Evolutionary conservation across 2,329 filamentous ascomycete genomes (phyloP), one percentile per base, ranked within the genome.

Genomic region (Aspergillus sp.): DNA sequence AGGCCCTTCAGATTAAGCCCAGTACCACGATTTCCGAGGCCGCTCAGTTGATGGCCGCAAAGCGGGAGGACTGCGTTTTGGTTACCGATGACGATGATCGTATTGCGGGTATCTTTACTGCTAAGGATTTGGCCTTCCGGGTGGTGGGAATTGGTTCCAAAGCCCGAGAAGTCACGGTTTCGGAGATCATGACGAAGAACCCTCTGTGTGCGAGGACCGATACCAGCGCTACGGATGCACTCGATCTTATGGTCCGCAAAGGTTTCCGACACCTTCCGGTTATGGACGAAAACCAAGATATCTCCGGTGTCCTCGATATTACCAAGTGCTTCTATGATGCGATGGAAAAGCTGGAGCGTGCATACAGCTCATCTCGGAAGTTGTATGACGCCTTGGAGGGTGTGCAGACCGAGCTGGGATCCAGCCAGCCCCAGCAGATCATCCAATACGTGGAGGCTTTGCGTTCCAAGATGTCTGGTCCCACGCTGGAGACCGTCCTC

Each of bases 261-360:
- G 93, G 93, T 12, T 98, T 98, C 76, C 83, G 93, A 58, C 93
- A 98, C 74, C 71, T 98, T 63, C 93, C 93, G 3, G 93, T 98
- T 55, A 98, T 98, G 93, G 93, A 98, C 70, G 93, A 98, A 75
- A 97, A 98, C 69, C 93, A 98, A 71, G 91, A 98, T 64, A 98
- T 98, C 52, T 94, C 90, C 5, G 93, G 93, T 74, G 90, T 98
- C 56, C 75, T 98, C 46, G 93, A 98, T 69, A 98, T 98, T 60
- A 98, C 93, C 48, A 98, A 97, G 72, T 98, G 93, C 72, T 98
- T 98, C 71, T 98, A 98, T 71, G 93, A 98, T 71, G 93, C 93
- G 39, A 98, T 98, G 93, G 93, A 98, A 76, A 98, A 98, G 76
- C 75, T 98, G 50, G 93, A 98, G 75, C 85, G 93, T 44, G 93